Evolutionary conservation across 495 filamentous ascomycete species (phyloP).

Genomic region (Penicillium taxi): DNA sequence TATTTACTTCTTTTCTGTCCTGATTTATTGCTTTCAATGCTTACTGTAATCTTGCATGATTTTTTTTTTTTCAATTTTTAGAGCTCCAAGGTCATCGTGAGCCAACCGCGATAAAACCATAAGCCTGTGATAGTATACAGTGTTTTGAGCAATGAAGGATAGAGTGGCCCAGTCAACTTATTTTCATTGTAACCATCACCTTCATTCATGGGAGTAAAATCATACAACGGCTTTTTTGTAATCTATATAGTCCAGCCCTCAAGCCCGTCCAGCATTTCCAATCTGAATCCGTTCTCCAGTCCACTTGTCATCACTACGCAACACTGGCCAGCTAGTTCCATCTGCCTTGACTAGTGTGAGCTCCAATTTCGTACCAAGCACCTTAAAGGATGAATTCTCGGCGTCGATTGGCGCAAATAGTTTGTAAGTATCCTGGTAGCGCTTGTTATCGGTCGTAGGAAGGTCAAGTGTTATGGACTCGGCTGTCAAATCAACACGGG

Average conservation of each 20-base stretch:
- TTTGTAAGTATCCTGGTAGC: conserved; percentile 64
- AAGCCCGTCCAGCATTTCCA: conserved; percentile 65
- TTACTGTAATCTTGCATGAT: too few relatives aligned
- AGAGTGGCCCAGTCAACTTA: too few relatives aligned
- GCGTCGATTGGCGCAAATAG: conserved; percentile 72
- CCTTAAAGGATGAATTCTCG: conserved; percentile 65
- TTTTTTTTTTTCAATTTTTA: too few relatives aligned
- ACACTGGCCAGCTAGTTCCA: conserved; percentile 78
- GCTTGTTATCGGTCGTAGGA: conserved; percentile 75
- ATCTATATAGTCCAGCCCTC: conserved; percentile 14
- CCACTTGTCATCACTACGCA: conserved; percentile 72
- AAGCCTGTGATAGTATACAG: too few relatives aligned
- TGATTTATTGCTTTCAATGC: too few relatives aligned
- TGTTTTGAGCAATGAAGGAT: too few relatives aligned
- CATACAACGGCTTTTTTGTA: conserved; percentile 2
- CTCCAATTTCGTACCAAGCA: conserved; percentile 94
- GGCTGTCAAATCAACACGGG: conserved; percentile 58
- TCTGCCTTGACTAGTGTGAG: conserved; percentile 76
- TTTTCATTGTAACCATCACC: too few relatives aligned
- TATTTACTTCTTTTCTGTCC: too few relatives aligned
- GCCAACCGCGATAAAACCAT: too few relatives aligned
- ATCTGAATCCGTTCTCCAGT: conserved; percentile 77
- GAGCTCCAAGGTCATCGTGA: too few relatives aligned
- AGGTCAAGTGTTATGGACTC: conserved; percentile 65
- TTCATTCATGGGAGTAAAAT: conserved; percentile 5